Percentiles rank a stretch among this genome's conserved stretches.
Conservation (phyloP, 176 grass and related monocot species). For the Cenchrus purpureus region DNA sequence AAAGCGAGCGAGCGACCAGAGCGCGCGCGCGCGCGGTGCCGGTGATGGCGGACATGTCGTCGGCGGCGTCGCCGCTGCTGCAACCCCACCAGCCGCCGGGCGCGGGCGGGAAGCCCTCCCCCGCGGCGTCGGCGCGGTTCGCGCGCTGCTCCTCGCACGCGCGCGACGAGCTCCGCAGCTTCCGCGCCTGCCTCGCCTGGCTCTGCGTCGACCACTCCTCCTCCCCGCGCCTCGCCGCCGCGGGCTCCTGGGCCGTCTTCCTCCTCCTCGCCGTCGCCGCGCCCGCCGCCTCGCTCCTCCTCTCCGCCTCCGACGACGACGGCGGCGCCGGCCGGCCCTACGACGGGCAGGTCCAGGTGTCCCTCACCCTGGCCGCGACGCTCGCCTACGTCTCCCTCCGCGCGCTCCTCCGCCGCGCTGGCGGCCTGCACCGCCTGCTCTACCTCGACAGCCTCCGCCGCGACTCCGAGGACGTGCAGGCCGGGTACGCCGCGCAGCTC, state of each 20-base stretch:
- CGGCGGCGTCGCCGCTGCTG: background rate
- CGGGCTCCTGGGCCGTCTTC: constrained; percentile 52
- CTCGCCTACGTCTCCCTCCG: constrained; percentile 58
- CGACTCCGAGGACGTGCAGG: constrained; percentile 63
- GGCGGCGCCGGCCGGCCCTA: constrained; percentile 25
- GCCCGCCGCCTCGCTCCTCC: constrained; percentile 10
- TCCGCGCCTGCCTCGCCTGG: constrained; percentile 65
- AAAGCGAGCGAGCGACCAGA: background rate
- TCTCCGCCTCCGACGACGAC: background rate
- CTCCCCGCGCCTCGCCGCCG: constrained; percentile 1
- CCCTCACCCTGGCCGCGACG: constrained; percentile 41
- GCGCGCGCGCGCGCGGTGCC: background rate
- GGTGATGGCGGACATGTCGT: constrained; percentile 24
- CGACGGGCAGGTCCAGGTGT: constrained; percentile 65
- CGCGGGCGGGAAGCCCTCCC: background rate
- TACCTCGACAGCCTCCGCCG: constrained; percentile 66
- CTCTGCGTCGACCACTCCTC: constrained; percentile 69
- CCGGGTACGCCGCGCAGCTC: constrained; percentile 56
- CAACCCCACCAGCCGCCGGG: background rate
- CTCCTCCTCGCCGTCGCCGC: constrained; percentile 50
- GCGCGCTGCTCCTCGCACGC: constrained; percentile 39
- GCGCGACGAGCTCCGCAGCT: constrained; percentile 60
- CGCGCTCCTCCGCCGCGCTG: constrained; percentile 30
- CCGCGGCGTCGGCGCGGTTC: constrained; percentile 18
- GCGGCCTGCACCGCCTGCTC: constrained; percentile 67